Evolutionary conservation across 441 rosid species (phyloP), one percentile per base, ranked within the genome.

Genomic region (Dalechampia spathulata): DNA sequence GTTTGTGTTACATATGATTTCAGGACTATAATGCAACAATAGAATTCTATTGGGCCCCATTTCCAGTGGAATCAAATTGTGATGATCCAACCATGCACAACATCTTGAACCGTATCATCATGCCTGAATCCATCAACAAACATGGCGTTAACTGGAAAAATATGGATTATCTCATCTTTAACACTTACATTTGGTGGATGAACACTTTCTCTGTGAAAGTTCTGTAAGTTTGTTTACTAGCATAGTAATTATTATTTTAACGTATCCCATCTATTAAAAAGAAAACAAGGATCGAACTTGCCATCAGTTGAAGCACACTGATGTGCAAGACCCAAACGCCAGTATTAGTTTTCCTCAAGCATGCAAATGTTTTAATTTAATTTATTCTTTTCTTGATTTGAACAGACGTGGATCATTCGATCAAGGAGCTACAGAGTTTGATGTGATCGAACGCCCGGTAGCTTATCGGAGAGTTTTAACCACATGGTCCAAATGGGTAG

Each of bases 141-240:
- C 96, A 91, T 38, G 96, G 93, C 14, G 67, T 58, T 28, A 73
- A 83, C 66, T 91, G 96, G 98, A 77, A 76, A 49, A 62, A 69
- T 6, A 95, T 81, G 32, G 96, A 91, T 72, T 91, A 70, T 69
- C 82, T 91, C 59, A 67, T 91, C 25, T 91, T 91, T 69, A 91
- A 91, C 68, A 81, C 98, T 7, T 91, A 91, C 70, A 91, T 86
- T 5, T 91, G 98, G 98, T 91, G 98, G 98, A 88, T 91, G 95
- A 91, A 91, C 81, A 86, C 96, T 34, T 75, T 77, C 71, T 19
- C 42, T 37, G 84, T 91, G 87, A 91, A 88, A 86, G 79, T 88
- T 61, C 59, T 91, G 98, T 91, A 73, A 70, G 95, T 76, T 8
- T 25, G 12, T 6, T n/a, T n/a, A n/a, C n/a, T n/a, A n/a, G n/a